Evolutionary conservation across 2,329 filamentous ascomycete species (phyloP), one percentile per base, ranked within the genome.

Genomic region (Arthrobotrys pseudoclavata): DNA sequence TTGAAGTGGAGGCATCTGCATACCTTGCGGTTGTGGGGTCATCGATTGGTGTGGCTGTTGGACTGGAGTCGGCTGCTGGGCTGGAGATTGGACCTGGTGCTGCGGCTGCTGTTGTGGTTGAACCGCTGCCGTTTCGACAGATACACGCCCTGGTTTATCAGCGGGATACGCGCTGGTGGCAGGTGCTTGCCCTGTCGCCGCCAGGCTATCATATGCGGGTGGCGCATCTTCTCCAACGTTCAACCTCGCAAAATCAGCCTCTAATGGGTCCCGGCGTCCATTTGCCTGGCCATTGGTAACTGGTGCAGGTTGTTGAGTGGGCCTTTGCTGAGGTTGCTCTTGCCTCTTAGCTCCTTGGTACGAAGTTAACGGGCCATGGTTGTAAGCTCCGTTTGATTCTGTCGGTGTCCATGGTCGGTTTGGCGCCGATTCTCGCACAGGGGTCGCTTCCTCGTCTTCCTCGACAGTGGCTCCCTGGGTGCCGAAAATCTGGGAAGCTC

Each of bases 401-500:
- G 96, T 98, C 0, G 96, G 96, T 9, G 95, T 98, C 96, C 95
- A 98, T 31, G 94, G 94, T 57, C 95, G 71, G 48, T 79, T 80
- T 18, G 80, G 88, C 26, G 87, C 83, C 42, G 68, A 69, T n/a
- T 72, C 69, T 10, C 69, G 48, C 15, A 79, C 63, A 20, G 75
- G 75, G 3, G 75, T 79, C n/a, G 62, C 69, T 24, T 79, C 75
- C 1, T 79, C 75, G 29, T 79, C 75, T 22, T 72, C 69, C n/a
- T 77, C 74, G 20, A 71, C 45, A 40, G 34, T 24, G 12, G 45
- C 18, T 18, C 55, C 63, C 18, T 79, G 75, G 20, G 55, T 79
- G n/a, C 75, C 75, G 47, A 79, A 79, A 26, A 79, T 71, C 31
- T 79, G 75, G 5, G 75, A 79, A 57, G 75, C 75, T 52, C 75